Evolutionary conservation across 495 filamentous ascomycete genomes (phyloP), one percentile per base, ranked within the genome.

Genomic region (Podospora pseudocomata): DNA sequence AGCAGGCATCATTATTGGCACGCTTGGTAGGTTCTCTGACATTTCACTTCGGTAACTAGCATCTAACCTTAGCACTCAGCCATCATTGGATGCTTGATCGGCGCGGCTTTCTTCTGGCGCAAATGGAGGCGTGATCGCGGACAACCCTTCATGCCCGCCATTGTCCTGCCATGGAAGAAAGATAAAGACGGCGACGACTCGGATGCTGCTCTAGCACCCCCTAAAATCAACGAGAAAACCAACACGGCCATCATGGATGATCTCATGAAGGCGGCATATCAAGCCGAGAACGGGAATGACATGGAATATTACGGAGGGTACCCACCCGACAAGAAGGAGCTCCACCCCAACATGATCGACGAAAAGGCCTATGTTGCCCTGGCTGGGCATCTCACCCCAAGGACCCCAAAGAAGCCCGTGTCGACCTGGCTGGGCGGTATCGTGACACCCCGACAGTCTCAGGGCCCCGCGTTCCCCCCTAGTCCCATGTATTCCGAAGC

Each of bases 201-300:
- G 56, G 19, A 60, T 64, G 54, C 53, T n/a, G n/a, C 65, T 53
- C 18, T 56, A 26, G 9, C 19, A 39, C 44, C 54, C 66, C 15
- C 64, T 58, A 26, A 23, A 3, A 67, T 58, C 28, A 20, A 55
- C 9, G 65, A 44, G 55, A 75, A 74, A 32, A 76, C 72, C 55
- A 74, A 74, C 65, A 70, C 70, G 11, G 60, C 74, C 20, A 74
- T 76, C 65, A 70, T 76, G 67, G 72, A 74, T 68, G 53, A 70
- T 13, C 65, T 76, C 18, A 74, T 76, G 70, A 68, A 64, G 23
- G 74, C 74, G 19, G 72, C 74, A 13, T 76, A 71, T 63, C 58
- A 65, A 16, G 57, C 70, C 57, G 70, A 75, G 19, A 60, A 62
- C 56, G 71, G 73, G 20, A 4, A 71, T 59, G 66, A 68, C 61